These are phyloP conservation scores for Podospora comata DNA, from an alignment of 495 filamentous ascomycete genomes.

Conservation along the genomic window DNA sequence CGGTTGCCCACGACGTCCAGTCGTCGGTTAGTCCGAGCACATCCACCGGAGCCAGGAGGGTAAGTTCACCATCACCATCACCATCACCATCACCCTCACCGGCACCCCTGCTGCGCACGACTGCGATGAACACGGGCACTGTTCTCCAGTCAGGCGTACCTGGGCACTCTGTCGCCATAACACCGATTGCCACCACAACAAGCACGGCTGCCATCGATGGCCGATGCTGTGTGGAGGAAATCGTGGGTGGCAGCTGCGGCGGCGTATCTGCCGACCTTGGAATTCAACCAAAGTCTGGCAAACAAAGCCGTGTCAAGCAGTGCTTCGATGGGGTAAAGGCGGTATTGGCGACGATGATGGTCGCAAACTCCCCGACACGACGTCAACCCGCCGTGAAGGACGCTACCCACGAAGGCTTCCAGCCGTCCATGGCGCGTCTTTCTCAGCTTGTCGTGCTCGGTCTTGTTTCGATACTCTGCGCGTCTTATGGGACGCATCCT, in stretches of 20 bases:
- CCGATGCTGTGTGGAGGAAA: not conserved
- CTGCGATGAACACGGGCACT: not conserved
- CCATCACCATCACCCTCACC: not conserved
- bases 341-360: slow-evolving; percentile 12
- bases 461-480: slow-evolving; percentile 36
- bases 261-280: not conserved
- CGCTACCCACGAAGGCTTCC: slow-evolving; percentile 3
- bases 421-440: slow-evolving; percentile 9
- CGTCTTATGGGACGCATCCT: slow-evolving; percentile 18
- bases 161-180: not conserved
- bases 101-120: not conserved
- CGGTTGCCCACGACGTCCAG: slow-evolving; percentile 13
- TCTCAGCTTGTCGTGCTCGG: slow-evolving; percentile 32
- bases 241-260: not conserved
- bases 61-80: not conserved
- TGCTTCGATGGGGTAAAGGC: slow-evolving; percentile 12
- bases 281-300: not conserved
- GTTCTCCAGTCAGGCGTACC: slow-evolving; percentile 2
- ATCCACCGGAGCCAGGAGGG: slow-evolving; percentile 14
- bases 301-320: slow-evolving; percentile 5
- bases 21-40: slow-evolving; percentile 23
- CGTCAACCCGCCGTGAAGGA: slow-evolving; percentile 15
- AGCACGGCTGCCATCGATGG: not conserved
- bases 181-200: not conserved
- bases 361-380: slow-evolving; percentile 29